Conservation (phyloP, 2,329 filamentous ascomycete genomes). For the Kalmusia sp. region DNA sequence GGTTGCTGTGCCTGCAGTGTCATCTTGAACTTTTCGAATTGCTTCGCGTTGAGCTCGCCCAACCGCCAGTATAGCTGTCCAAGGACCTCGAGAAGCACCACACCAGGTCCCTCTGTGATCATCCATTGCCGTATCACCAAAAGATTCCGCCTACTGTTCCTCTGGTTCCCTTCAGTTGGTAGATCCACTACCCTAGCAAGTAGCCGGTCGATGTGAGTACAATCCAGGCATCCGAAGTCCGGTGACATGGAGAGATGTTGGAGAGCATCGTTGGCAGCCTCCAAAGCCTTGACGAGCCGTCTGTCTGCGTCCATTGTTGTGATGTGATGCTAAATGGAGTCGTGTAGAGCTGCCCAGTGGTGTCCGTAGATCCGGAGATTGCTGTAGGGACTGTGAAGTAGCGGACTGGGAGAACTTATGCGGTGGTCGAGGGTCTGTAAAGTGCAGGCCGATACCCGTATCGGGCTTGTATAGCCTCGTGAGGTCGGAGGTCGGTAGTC, state of each 20-base stretch:
- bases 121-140: constrained; percentile 45
- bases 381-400: constrained; percentile 9
- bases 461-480: constrained; percentile 17
- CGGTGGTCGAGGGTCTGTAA: constrained; percentile 16
- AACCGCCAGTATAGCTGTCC: constrained; percentile 45
- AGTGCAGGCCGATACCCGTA: constrained; percentile 19
- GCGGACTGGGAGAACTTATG: constrained; percentile 14
- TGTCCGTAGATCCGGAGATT: constrained; percentile 8
- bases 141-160: constrained; percentile 43
- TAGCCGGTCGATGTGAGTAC: constrained; percentile 42
- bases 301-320: constrained; percentile 37
- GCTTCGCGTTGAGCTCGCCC: constrained; percentile 45
- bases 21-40: constrained; percentile 44
- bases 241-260: constrained; percentile 43
- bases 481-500: constrained; percentile 20
- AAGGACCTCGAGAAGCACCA: constrained; percentile 41
- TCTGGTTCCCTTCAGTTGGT: constrained; percentile 42
- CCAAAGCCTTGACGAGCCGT: constrained; percentile 39
- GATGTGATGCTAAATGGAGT: constrained; percentile 11
- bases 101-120: constrained; percentile 40
- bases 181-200: constrained; percentile 43
- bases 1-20: constrained; percentile 34
- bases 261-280: constrained; percentile 42
- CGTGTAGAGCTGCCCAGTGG: constrained; percentile 8
- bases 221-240: constrained; percentile 38